Conservation (phyloP, 495 filamentous ascomycete species). For the Venustampulla echinocandica region DNA sequence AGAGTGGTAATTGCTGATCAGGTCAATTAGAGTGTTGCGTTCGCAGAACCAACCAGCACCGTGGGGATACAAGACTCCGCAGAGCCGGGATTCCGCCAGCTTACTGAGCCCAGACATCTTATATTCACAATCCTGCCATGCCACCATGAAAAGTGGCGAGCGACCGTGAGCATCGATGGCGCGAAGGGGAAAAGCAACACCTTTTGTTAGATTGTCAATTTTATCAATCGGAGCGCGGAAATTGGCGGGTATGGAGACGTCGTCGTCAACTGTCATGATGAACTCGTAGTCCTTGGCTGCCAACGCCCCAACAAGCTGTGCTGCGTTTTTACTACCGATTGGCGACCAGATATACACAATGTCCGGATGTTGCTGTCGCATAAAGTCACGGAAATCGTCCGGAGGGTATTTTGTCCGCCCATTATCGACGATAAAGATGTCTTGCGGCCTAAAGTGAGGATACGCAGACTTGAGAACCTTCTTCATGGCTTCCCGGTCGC, state of each 20-base stretch:
- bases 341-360: constrained; percentile 27
- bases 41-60: constrained; percentile 9
- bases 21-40: constrained; percentile 2
- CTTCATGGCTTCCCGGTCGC: constrained; percentile 4
- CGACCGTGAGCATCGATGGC: constrained; percentile 27
- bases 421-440: constrained; percentile 22
- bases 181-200: constrained; percentile 40
- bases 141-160: constrained; percentile 32
- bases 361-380: constrained; percentile 11
- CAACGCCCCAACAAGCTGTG: constrained; percentile 39
- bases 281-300: constrained; percentile 33
- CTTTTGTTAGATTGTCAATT: constrained; percentile 29
- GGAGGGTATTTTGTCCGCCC: constrained; percentile 19
- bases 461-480: constrained; percentile 7
- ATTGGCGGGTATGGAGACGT: constrained; percentile 36
- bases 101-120: constrained; percentile 31
- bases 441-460: constrained; percentile 11
- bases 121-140: constrained; percentile 42
- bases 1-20: constrained; percentile 3
- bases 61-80: constrained; percentile 10
- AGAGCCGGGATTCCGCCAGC: not conserved
- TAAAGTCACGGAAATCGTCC: constrained; percentile 15
- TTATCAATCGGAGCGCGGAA: constrained; percentile 36
- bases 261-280: constrained; percentile 40
- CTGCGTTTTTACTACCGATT: constrained; percentile 30